A percentile compares a stretch with the other conserved stretches of the same genome.
Evolutionary conservation across 805 yeast genomes (phyloP).

Genomic region (Sugiyamaella qingdaonensis): DNA sequence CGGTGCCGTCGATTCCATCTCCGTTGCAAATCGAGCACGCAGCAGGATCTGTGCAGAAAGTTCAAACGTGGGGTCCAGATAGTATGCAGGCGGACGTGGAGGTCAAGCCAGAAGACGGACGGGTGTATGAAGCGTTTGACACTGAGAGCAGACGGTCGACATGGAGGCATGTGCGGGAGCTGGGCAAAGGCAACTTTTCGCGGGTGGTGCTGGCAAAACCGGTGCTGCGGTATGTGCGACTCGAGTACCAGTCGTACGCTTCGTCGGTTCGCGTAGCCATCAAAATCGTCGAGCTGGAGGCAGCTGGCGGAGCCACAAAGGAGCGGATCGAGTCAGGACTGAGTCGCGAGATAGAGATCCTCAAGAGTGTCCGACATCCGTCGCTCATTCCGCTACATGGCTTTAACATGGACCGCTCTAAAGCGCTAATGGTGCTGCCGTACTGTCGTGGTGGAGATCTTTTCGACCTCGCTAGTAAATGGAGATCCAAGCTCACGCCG

Average conservation of each 20-base stretch:
- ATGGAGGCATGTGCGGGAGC: conserved; percentile 30
- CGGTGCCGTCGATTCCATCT: neutral
- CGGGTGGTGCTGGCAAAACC: conserved; percentile 37
- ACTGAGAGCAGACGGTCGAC: conserved; percentile 20
- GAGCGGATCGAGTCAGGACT: conserved; percentile 58
- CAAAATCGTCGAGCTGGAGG: conserved; percentile 52
- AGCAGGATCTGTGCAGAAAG: conserved; percentile 2
- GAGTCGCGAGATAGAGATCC: conserved; percentile 68
- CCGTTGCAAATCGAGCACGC: neutral
- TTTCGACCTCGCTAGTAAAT: conserved; percentile 52
- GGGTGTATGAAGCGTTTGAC: conserved; percentile 31
- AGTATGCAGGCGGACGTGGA: neutral
- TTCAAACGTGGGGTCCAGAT: neutral
- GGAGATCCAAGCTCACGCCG: conserved; percentile 44
- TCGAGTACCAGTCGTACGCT: conserved; percentile 23
- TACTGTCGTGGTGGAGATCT: conserved; percentile 84
- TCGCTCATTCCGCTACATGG: conserved; percentile 56
- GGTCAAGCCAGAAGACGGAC: neutral
- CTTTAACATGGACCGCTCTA: conserved; percentile 35
- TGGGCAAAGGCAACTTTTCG: conserved; percentile 41
- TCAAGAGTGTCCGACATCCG: conserved; percentile 57
- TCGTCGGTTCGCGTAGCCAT: conserved; percentile 52
- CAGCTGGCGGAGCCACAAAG: conserved; percentile 39
- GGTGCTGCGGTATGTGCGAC: conserved; percentile 26
- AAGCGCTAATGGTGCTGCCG: conserved; percentile 58